Conservation (phyloP, 441 rosid genomes). For the Adansonia grandidieri region DNA sequence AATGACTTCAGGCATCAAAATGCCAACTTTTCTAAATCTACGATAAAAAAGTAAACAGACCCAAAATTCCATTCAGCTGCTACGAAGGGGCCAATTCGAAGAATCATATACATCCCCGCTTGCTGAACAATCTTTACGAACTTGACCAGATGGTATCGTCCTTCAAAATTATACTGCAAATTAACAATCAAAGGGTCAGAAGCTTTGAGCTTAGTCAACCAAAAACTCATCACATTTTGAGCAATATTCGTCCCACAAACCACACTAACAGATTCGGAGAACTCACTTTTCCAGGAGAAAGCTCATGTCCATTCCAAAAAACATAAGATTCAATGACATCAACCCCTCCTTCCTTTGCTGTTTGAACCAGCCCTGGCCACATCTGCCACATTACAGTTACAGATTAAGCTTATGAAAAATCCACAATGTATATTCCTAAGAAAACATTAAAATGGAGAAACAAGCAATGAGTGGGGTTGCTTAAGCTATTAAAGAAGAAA, state of each 20-base stretch:
- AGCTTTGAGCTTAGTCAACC: background rate
- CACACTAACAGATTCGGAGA: background rate
- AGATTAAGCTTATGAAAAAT: slow-evolving; percentile 19
- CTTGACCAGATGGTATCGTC: slow-evolving; percentile 85
- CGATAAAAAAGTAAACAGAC: slow-evolving; percentile 39
- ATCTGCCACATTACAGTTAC: slow-evolving; percentile 49
- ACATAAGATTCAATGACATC: slow-evolving; percentile 88
- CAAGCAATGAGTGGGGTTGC: background rate
- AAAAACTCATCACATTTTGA: too few species aligned
- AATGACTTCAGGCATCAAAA: background rate
- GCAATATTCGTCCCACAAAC: background rate
- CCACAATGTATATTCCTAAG: slow-evolving; percentile 4
- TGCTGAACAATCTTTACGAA: slow-evolving; percentile 83
- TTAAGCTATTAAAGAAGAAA: background rate
- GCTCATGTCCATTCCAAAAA: slow-evolving; percentile 97
- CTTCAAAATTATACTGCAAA: slow-evolving; percentile 73
- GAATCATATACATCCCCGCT: slow-evolving; percentile 86
- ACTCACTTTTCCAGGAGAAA: slow-evolving; percentile 68
- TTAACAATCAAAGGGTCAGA: slow-evolving; percentile 18
- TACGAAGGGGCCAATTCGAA: slow-evolving; percentile 91
- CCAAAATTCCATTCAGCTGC: slow-evolving; percentile 98
- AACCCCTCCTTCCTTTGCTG: slow-evolving; percentile 89
- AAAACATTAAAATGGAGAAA: background rate
- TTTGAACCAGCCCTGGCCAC: slow-evolving; percentile 89
- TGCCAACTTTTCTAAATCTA: background rate